A percentile compares a stretch with the other conserved stretches of the same genome.
phyloP scores from a whole-genome alignment of 1,284 basidiomycete species.

The Blastosporella zonata region DNA sequence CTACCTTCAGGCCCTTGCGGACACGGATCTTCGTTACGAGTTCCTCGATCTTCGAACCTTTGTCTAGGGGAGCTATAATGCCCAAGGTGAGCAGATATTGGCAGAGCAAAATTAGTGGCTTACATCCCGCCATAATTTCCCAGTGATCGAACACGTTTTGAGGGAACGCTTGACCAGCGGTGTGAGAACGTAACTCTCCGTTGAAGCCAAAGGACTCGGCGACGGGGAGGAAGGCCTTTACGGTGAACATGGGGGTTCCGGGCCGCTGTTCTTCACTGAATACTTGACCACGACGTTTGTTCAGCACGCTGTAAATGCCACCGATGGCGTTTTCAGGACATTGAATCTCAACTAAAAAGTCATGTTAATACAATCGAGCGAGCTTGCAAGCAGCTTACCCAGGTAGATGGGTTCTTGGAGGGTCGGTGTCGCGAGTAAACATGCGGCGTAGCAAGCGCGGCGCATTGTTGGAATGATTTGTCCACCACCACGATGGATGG shows the following conservation, averaged over 20 bases:
- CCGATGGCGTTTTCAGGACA: constrained; percentile 98
- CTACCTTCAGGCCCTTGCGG: constrained; percentile 91
- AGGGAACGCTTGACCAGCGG: constrained; percentile 97
- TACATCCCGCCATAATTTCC: constrained; percentile 81
- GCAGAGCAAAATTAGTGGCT: constrained; percentile 28
- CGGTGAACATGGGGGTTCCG: constrained; percentile 99
- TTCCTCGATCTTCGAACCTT: constrained; percentile 88
- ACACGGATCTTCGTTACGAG: constrained; percentile 82
- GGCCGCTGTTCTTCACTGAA: constrained; percentile 96
- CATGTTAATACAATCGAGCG: constrained; percentile 1
- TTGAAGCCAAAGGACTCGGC: constrained; percentile 99
- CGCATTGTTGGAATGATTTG: constrained; percentile 98
- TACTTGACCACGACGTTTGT: constrained; percentile 98
- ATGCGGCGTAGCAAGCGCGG: constrained; percentile 96
- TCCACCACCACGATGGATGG: constrained; percentile 99
- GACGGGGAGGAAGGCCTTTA: constrained; percentile 98
- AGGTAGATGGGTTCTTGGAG: constrained; percentile 98
- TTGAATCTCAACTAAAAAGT: constrained; percentile 81
- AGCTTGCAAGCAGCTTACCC: constrained; percentile 39
- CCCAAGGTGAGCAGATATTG: not conserved
- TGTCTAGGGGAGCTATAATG: constrained; percentile 66
- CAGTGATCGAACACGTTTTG: constrained; percentile 95
- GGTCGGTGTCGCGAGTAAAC: constrained; percentile 87
- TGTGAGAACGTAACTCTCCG: constrained; percentile 90
- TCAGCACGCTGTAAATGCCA: constrained; percentile 94